Base-by-base conservation (phyloP, 495 filamentous ascomycete species). In the Xylaria nigripes region DNA sequence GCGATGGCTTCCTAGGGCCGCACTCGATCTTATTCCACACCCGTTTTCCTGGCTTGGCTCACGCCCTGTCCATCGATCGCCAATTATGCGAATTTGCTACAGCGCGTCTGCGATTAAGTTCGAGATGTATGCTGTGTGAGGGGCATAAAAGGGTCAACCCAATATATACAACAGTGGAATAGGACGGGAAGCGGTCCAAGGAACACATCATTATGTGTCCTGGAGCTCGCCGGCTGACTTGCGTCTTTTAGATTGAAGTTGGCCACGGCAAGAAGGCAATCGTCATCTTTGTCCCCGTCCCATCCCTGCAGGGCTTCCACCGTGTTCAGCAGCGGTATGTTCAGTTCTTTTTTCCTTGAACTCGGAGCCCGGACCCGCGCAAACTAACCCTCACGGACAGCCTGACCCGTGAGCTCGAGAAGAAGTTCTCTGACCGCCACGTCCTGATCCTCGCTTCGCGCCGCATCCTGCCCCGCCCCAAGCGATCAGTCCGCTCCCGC, bases 381-480 rank as follows among this genome's bases (percentile, higher is more conserved):
- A 18, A 63, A 49, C 68, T 72, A 48, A 71, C 57, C n/a, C 1
- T 44, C 3, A 0, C 12, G n/a, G 15, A 16, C 49, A 97, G 93
- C 70, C 85, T 98, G 64, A 97, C 93, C 77, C 93, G 93, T 76
- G 93, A 98, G 83, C 90, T 98, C 68, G 93, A 98, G 83, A 97
- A 98, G 89, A 98, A 97, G 81, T 98, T 98, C 88, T 96, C 93
- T 62, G 93, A 97, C 83, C 92, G 93, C 76, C 93, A 98, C 78
- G 93, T 98, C 73, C 83, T 98, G 71, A 89, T 98, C 84, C 84
- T 98, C 61, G 93, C 92, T 65, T 90, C 92, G 69, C 93, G 93
- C 82, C 92, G 93, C 74, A 98, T 98, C 70, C 87, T 98, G 51
- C 91, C 93, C 69, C 88, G 89, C 67, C 93, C 93, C 70, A 96